Conservation (phyloP, 2,329 filamentous ascomycete genomes). For the Colletotrichum viniferum region DNA sequence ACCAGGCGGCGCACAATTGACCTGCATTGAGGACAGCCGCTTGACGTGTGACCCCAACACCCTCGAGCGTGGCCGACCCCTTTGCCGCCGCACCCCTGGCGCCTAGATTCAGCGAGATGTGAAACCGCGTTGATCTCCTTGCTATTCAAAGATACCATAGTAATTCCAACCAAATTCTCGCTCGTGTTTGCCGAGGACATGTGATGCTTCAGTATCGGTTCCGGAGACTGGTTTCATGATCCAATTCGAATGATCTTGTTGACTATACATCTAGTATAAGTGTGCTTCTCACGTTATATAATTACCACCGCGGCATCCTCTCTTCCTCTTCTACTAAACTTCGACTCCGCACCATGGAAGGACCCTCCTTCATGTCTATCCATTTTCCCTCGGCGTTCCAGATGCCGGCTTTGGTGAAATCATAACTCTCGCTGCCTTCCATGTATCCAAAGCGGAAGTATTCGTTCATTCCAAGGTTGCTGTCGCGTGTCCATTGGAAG, state of each 20-base stretch:
- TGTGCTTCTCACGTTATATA: neutral
- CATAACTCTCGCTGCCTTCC: constrained; percentile 65
- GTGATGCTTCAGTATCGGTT: neutral
- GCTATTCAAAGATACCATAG: neutral
- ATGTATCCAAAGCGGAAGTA: constrained; percentile 82
- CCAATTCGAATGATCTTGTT: neutral
- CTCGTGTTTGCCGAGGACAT: neutral
- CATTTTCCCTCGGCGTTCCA: constrained; percentile 71
- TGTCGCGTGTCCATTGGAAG: constrained; percentile 66
- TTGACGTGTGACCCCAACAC: constrained; percentile 30
- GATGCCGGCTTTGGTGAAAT: constrained; percentile 77
- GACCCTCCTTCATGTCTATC: constrained; percentile 67
- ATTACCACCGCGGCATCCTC: constrained; percentile 23
- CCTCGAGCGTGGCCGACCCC: constrained; percentile 30
- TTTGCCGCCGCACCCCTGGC: constrained; percentile 28
- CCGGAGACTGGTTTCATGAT: neutral
- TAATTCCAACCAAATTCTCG: neutral
- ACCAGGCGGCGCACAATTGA: constrained; percentile 27
- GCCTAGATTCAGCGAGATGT: neutral
- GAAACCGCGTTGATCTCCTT: neutral
- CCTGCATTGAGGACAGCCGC: constrained; percentile 31
- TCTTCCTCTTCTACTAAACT: constrained; percentile 26
- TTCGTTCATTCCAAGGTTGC: constrained; percentile 55
- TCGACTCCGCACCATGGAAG: constrained; percentile 47
- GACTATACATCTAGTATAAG: neutral